Evolutionary conservation across 345 rosid species (phyloP), one percentile per base, ranked within the genome.

Genomic region (Eucalyptus cloeziana): DNA sequence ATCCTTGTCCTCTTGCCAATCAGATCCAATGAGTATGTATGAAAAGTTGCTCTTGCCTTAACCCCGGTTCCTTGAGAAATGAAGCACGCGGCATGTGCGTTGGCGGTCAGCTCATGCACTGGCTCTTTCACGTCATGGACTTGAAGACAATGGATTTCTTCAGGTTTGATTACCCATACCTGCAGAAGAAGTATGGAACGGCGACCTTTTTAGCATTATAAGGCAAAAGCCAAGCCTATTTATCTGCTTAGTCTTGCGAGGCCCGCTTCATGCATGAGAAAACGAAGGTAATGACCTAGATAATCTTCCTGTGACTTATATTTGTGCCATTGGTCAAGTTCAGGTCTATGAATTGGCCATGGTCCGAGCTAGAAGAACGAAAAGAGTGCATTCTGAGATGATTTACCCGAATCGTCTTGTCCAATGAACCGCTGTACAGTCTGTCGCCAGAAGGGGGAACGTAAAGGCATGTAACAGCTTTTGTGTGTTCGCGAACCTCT

Each of bases 51-150:
- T 81, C 92, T 93, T 91, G 91, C 97, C 94, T 94, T 94, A 8
- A 94, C 90, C 87, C 97, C 96, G 2, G 94, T 89, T 91, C 94
- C 93, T 89, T 93, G 95, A 52, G 96, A 93, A 79, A 91, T 62
- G 85, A 89, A 95, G 89, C 96, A 94, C 52, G 96, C 96, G 8
- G 90, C 88, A 86, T 91, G 86, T 24, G 91, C 85, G 44, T 94
- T 92, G 86, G 95, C 96, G 51, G 93, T 88, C 91, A 95, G 58
- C 79, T 89, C 95, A 47, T 87, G 22, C 13, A 95, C 93, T n/a
- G 92, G 90, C 88, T 94, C 96, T 88, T 94, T 94, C 88, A 95
- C 94, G 10, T 95, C 95, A 83, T 94, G 96, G 89, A 94, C 95
- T 90, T 95, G 95, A 89, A 93, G 88, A 83, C 95, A 94, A 47